A percentile compares a stretch with the other conserved stretches of the same genome.
Conservation (phyloP, 1,284 basidiomycete species). For the Cutaneotrichosporon curvatum region DNA sequence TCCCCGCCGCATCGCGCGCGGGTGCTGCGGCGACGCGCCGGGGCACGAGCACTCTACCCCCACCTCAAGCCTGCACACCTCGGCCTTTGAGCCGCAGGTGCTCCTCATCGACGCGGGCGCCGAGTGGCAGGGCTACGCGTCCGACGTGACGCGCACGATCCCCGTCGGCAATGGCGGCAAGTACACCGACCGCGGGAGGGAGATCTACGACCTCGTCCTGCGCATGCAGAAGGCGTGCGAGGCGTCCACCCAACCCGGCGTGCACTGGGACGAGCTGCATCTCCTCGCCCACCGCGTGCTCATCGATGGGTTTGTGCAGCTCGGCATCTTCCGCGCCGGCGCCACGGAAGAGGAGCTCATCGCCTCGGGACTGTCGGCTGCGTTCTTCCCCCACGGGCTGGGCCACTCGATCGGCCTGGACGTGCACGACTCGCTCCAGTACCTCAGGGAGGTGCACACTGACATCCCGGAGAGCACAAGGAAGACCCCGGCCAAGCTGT, state of each 20-base stretch:
- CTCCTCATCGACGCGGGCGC: constrained; percentile 86
- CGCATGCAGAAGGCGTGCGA: constrained; percentile 70
- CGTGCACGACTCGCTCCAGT: constrained; percentile 58
- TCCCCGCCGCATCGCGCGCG: constrained; percentile 27
- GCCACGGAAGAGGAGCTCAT: constrained; percentile 61
- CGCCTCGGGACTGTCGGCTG: constrained; percentile 63
- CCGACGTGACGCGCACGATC: constrained; percentile 45
- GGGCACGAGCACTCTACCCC: constrained; percentile 26
- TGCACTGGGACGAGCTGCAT: constrained; percentile 81
- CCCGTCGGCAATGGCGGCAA: constrained; percentile 75
- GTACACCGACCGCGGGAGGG: constrained; percentile 68
- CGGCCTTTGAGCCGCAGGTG: constrained; percentile 58
- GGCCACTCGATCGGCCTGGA: constrained; percentile 81
- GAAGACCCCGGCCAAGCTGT: constrained; percentile 57
- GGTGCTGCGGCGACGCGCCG: constrained; percentile 39
- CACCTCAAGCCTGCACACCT: constrained; percentile 18
- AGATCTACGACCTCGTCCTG: constrained; percentile 75
- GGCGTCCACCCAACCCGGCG: constrained; percentile 58
- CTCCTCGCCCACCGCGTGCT: constrained; percentile 70
- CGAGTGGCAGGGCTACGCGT: constrained; percentile 61
- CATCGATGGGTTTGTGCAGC: constrained; percentile 66
- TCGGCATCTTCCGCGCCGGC: constrained; percentile 69
- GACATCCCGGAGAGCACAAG: constrained; percentile 27
- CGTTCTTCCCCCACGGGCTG: constrained; percentile 87
- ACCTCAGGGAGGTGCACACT: constrained; percentile 26